phyloP scores from a whole-genome alignment of 306 rosid species.

The Leucaena leucocephala region DNA sequence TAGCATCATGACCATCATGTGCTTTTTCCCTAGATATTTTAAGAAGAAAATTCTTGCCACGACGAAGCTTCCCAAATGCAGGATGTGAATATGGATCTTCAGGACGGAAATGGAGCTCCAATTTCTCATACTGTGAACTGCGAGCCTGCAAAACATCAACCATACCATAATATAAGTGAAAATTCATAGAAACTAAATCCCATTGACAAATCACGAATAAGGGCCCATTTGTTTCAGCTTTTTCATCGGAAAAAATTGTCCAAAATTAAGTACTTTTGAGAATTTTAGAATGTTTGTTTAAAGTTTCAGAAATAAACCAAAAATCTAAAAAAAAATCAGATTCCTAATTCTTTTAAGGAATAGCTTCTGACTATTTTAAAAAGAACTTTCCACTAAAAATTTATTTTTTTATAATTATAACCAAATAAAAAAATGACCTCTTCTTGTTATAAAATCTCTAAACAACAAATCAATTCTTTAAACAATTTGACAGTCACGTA shows the following conservation, averaged over 20 bases:
- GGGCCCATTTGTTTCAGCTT: background rate
- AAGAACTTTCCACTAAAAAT: background rate
- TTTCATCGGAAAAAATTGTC: background rate
- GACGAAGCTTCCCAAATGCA: constrained; percentile 76
- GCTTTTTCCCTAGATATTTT: constrained; percentile 61
- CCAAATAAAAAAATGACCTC: too few relatives aligned
- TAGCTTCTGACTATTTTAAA: background rate
- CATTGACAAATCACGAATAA: background rate
- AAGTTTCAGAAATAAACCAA: background rate
- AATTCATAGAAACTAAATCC: background rate
- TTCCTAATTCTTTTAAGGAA: background rate
- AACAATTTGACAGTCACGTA: background rate
- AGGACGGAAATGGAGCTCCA: constrained; percentile 84
- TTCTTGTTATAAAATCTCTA: background rate
- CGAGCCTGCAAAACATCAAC: constrained; percentile 56
- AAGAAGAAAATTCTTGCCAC: constrained; percentile 64
- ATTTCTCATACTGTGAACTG: constrained; percentile 52
- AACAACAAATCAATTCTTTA: background rate
- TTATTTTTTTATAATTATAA: too few relatives aligned
- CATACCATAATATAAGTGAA: constrained; percentile 5
- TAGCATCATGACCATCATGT: constrained; percentile 23
- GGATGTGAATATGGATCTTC: constrained; percentile 91
- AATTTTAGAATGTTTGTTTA: background rate
- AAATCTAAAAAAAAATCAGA: background rate
- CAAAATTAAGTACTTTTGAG: background rate